Conservation (phyloP, 345 rosid genomes). For the Viola odorata region DNA sequence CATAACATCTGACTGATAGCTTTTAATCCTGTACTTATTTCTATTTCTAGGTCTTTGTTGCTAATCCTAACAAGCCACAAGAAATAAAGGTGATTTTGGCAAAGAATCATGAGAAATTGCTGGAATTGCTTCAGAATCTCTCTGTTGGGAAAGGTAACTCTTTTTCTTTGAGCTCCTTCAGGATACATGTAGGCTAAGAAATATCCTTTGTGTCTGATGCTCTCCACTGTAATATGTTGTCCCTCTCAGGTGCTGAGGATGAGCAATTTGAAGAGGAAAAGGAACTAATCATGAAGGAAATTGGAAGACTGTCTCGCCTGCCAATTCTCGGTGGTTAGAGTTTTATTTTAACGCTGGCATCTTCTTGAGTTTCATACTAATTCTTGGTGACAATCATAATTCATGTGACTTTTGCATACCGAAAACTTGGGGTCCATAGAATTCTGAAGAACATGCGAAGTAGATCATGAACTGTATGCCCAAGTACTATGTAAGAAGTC, state of each 20-base stretch:
- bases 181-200: not conserved
- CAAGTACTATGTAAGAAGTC: not conserved
- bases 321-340: slow-evolving; percentile 31
- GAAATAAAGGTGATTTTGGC: slow-evolving; percentile 81
- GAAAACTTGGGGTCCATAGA: not conserved
- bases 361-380: slow-evolving; percentile 2
- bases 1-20: not conserved
- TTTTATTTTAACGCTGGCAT: not conserved
- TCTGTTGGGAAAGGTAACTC: slow-evolving; percentile 71
- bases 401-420: not conserved
- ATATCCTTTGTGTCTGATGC: not conserved
- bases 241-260: slow-evolving; percentile 60
- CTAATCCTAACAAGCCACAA: slow-evolving; percentile 92
- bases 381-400: not conserved
- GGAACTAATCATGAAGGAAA: slow-evolving; percentile 82
- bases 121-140: slow-evolving; percentile 60
- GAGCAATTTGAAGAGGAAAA: slow-evolving; percentile 96
- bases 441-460: not conserved
- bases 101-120: slow-evolving; percentile 69
- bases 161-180: not conserved
- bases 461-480: no score
- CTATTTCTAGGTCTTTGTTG: slow-evolving; percentile 71
- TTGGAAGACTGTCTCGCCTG: slow-evolving; percentile 48
- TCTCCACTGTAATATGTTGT: not conserved
- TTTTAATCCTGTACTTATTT: not conserved